Evolutionary conservation across 2,329 filamentous ascomycete genomes (phyloP), one percentile per base, ranked within the genome.

Genomic region (Helicocarpus griseus): DNA sequence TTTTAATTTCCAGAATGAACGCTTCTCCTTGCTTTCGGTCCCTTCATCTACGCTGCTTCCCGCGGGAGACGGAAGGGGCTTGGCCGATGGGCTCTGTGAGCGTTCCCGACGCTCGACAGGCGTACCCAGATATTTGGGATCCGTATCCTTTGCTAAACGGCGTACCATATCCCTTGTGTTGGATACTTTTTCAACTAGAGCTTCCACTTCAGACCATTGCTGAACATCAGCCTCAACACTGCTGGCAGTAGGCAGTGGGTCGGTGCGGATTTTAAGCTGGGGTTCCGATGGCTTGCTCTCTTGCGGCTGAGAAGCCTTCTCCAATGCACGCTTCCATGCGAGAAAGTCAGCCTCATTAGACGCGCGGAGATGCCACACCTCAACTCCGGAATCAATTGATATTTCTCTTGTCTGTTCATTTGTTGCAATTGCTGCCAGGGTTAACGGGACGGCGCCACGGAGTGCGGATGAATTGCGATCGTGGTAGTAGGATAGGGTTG

Each of bases 401-500:
- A 98, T 95, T 67, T 97, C 91, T 57, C 89, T 81, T 35, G 87
- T 82, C 62, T 87, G 82, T 66, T 93, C 88, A 64, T 95, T 90
- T 6, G 89, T 89, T 3, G 90, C 87, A 53, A 98, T 86, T 4
- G 89, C 93, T 14, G 93, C 93, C 48, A 98, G 73, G 24, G 89
- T 93, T 7, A 98, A 77, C 0, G 93, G 93, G 48, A 98, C 93
- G 6, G 93, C 89, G 17, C 93, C 93, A 54, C 93, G 82, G 40
- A 98, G 75, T 1, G 91, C 89, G 5, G 91, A 94, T 4, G 91
- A 95, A 64, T 94, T 91, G 43, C 89, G 85, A 66, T 91, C 93
- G 65, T 94, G 87, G 66, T 96, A 98, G 72, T 98, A 98, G 0
- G 93, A 97, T 29, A 98, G 74, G 0, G 93, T 97, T 55, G 87